Base-by-base conservation (phyloP, 139 green algal genomes). In the Tetradesmus obliquus region DNA sequence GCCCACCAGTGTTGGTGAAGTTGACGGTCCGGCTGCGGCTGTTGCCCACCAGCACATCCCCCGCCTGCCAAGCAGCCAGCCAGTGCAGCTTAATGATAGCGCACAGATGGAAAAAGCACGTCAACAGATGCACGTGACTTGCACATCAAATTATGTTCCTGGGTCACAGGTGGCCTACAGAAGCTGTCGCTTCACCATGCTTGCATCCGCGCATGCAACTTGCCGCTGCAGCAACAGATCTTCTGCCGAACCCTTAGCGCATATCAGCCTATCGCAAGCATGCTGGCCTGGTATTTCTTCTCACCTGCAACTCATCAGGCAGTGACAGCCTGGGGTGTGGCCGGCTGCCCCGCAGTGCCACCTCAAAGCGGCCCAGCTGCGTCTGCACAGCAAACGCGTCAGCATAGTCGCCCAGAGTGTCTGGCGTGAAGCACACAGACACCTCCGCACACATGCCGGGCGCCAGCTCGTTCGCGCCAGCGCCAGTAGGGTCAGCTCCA, bases 401-500 rank as follows among this genome's bases (percentile, higher is more conserved):
- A 54, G 95, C 91, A 82, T 96, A 97, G 90, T 98, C 95, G 0
- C 94, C 94, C 55, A 97, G 93, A 7, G 90, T 95, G 92, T 97
- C 95, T 13, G 96, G 96, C 2, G 20, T 92, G 95, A 98, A 97
- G 82, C 93, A 91, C 53, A 98, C 83, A 13, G 88, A 94, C n/a
- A 96, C 88, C 91, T 95, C 90, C 5, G 87, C 92, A 7, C 72
- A 86, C 93, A 96, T 96, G 91, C 95, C 95, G 1, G 95, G 95
- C 20, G 95, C 95, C 15, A 97, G 57, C 32, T 91, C 53, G 58
- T 93, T 93, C 45, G 57, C 55, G n/a, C 20, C 55, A 54, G n/a
- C 22, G 54, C 17, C 55, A 88, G n/a, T n/a, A 55, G 83, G 54
- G 32, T 45, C 83, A 88, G 22, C 17, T 13, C 53, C 55, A 22